Evolutionary conservation across 2,329 filamentous ascomycete genomes (phyloP).

Genomic region (Sporothrix luriei): DNA sequence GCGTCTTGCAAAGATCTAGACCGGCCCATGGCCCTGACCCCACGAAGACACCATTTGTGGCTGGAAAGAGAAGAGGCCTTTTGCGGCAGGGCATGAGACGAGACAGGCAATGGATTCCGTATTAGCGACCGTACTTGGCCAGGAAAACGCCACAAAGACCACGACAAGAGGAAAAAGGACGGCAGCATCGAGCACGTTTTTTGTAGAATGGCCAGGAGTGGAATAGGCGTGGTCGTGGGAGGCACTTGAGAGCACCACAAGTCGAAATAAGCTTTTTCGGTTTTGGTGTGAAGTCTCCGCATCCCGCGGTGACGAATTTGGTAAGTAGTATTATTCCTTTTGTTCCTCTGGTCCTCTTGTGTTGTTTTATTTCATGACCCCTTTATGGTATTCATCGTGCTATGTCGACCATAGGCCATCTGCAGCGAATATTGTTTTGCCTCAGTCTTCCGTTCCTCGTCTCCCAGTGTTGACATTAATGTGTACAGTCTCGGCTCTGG

Average conservation of each 20-base stretch:
- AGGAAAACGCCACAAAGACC: neutral
- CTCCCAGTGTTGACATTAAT: no score
- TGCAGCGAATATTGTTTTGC: no score
- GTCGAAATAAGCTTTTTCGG: neutral
- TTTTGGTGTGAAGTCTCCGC: no score
- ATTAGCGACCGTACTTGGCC: neutral
- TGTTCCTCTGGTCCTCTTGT: no score
- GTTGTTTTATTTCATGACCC: no score
- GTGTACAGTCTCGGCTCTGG: no score
- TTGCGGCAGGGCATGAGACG: neutral
- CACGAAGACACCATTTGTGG: neutral
- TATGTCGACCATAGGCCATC: no score
- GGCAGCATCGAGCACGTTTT: slow-evolving; percentile 16
- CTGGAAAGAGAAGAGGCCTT: neutral
- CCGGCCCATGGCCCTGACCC: neutral
- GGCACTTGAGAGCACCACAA: neutral
- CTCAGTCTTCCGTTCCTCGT: no score
- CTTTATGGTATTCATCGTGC: no score
- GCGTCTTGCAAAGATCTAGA: no score
- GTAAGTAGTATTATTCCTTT: no score
- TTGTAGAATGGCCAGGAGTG: neutral
- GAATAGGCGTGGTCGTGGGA: neutral
- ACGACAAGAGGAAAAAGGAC: neutral
- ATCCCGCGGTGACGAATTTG: neutral
- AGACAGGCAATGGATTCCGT: neutral